Conservation (phyloP, 2,329 filamentous ascomycete genomes). For the Alternaria metachromatica region DNA sequence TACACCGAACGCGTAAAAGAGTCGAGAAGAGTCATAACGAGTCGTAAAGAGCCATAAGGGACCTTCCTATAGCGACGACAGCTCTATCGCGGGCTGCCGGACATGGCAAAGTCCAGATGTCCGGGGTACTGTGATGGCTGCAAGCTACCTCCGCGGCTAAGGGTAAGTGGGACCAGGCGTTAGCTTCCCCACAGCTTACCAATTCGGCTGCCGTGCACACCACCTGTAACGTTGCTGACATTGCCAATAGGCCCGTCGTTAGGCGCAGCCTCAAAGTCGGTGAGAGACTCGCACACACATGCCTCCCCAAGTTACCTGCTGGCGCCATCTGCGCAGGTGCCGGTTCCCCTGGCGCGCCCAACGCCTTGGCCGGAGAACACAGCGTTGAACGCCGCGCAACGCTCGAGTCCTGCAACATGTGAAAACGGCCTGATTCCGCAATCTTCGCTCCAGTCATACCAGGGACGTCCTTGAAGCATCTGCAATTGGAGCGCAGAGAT, state of each 20-base stretch:
- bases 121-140: background rate
- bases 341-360: background rate
- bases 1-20: background rate
- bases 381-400: background rate
- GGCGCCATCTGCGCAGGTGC: background rate
- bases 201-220: background rate
- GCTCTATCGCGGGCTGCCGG: background rate
- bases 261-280: background rate
- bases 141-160: background rate
- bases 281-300: conserved; percentile 4
- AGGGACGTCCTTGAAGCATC: background rate
- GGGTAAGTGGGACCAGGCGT: background rate
- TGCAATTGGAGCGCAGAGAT: background rate
- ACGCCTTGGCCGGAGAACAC: background rate
- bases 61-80: background rate
- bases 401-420: background rate
- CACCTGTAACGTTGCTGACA: conserved; percentile 3
- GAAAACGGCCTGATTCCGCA: background rate
- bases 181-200: conserved; percentile 9
- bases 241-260: background rate
- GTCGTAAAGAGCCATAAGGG: background rate
- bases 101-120: background rate
- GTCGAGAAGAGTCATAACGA: background rate
- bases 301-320: background rate
- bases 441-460: background rate